Conservation (phyloP, 2,329 filamentous ascomycete genomes). For the Lasiodiplodia hormozganensis region DNA sequence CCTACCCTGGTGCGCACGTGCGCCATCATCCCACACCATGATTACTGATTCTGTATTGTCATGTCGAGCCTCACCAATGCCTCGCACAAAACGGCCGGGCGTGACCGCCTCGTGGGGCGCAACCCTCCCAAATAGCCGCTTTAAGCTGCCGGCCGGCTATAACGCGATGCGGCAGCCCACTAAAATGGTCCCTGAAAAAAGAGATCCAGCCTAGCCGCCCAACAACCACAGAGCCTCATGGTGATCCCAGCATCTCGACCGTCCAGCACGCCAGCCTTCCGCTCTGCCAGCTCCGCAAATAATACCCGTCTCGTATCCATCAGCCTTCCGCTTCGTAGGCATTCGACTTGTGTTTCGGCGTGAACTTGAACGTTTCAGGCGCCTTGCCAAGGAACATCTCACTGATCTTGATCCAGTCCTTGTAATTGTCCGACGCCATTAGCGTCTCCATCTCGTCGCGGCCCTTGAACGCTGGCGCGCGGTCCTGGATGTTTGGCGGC, state of each 20-base stretch:
- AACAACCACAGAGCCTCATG: slow-evolving; percentile 11
- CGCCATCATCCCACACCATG: slow-evolving; percentile 20
- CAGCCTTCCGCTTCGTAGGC: slow-evolving; percentile 69
- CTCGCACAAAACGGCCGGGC: background rate
- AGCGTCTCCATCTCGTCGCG: slow-evolving; percentile 94
- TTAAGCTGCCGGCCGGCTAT: slow-evolving; percentile 20
- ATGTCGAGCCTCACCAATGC: slow-evolving; percentile 18
- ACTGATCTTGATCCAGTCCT: slow-evolving; percentile 98
- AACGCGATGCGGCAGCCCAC: slow-evolving; percentile 17
- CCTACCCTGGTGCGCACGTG: slow-evolving; percentile 19
- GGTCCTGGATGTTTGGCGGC: slow-evolving; percentile 86
- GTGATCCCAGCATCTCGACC: background rate
- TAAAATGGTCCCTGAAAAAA: slow-evolving; percentile 11
- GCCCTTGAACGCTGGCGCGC: slow-evolving; percentile 82
- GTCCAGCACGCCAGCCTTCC: slow-evolving; percentile 4
- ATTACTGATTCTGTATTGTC: slow-evolving; percentile 25
- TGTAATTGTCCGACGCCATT: slow-evolving; percentile 87
- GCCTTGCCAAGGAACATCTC: slow-evolving; percentile 97
- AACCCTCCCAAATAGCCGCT: slow-evolving; percentile 4
- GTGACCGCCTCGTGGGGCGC: slow-evolving; percentile 14
- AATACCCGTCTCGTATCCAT: slow-evolving; percentile 4
- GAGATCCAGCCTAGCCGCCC: slow-evolving; percentile 20
- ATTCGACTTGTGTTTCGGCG: slow-evolving; percentile 97
- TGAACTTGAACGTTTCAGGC: slow-evolving; percentile 88
- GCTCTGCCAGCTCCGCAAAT: slow-evolving; percentile 2